These are phyloP conservation scores for Scheffersomyces spartinae DNA, from an alignment of 805 yeast species.

Conservation along the genomic window DNA sequence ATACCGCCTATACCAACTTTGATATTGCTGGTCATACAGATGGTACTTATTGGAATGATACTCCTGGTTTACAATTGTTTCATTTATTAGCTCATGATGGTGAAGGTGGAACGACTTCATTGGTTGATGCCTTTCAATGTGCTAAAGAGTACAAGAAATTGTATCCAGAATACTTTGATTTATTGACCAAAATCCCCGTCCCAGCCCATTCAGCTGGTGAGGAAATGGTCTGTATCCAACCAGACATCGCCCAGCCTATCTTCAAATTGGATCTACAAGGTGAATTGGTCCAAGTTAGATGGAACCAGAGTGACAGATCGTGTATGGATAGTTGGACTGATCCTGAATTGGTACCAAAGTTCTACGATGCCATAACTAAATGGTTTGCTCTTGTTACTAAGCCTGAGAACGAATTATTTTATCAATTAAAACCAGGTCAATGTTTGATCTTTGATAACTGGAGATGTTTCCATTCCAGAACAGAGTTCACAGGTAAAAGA, in stretches of 20 bases:
- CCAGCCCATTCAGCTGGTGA: conserved; percentile 76
- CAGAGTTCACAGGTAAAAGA: conserved; percentile 54
- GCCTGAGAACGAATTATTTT: conserved; percentile 37
- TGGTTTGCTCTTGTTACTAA: conserved; percentile 46
- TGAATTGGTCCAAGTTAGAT: conserved; percentile 48
- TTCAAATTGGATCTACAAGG: conserved; percentile 43
- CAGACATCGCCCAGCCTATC: conserved; percentile 44
- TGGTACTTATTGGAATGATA: conserved; percentile 65
- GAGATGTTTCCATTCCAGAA: conserved; percentile 61
- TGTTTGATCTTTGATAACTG: conserved; percentile 62
- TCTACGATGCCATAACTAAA: conserved; percentile 45
- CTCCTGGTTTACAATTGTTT: conserved; percentile 62
- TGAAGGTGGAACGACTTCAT: conserved; percentile 54
- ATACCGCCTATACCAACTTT: conserved; percentile 61
- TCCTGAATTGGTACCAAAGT: conserved; percentile 30
- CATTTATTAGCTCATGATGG: conserved; percentile 57
- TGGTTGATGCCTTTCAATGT: conserved; percentile 56
- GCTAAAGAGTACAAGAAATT: conserved; percentile 36
- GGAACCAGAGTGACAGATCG: conserved; percentile 65
- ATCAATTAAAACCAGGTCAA: conserved; percentile 53
- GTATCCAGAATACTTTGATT: conserved; percentile 39
- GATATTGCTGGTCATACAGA: conserved; percentile 59
- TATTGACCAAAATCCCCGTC: conserved; percentile 37
- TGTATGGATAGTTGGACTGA: conserved; percentile 40
- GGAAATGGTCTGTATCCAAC: conserved; percentile 47